Conservation (phyloP, 139 green algal genomes). For the Coccomyxa sp. region DNA sequence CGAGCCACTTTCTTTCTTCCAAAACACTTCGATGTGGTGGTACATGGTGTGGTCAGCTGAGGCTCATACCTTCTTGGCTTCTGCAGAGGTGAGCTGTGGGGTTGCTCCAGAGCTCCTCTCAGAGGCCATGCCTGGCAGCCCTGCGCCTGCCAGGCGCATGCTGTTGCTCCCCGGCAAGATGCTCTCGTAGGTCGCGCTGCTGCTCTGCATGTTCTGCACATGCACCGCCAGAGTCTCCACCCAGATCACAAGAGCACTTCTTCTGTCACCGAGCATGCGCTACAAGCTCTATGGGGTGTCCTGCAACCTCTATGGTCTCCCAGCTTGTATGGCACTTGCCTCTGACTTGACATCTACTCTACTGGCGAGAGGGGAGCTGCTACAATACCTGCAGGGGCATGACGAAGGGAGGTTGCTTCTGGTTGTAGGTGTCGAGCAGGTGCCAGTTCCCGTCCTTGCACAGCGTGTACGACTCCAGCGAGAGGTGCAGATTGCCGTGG, state of each 20-base stretch:
- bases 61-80: not conserved
- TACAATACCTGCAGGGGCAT: slow-evolving; percentile 20
- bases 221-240: not conserved
- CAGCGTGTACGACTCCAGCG: slow-evolving; percentile 43
- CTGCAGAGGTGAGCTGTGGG: not conserved
- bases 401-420: slow-evolving; percentile 17
- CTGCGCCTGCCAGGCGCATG: too few relatives aligned
- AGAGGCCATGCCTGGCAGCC: too few relatives aligned
- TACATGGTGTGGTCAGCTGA: too few relatives aligned
- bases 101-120: too few relatives aligned
- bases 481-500: slow-evolving; percentile 29
- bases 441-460: slow-evolving; percentile 54
- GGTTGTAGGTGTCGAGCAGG: slow-evolving; percentile 36
- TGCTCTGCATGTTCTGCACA: not conserved
- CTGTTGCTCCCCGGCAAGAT: too few relatives aligned
- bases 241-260: not conserved
- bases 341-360: not conserved
- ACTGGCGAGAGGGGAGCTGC: not conserved
- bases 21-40: too few relatives aligned
- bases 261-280: not conserved
- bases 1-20: too few relatives aligned
- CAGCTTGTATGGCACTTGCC: not conserved
- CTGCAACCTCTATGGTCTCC: not conserved
- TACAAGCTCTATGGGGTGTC: not conserved
- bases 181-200: too few relatives aligned